Percentiles rank a stretch among this genome's conserved stretches.
Conservation (phyloP, 306 rosid species). For the Crataegus laevigata region DNA sequence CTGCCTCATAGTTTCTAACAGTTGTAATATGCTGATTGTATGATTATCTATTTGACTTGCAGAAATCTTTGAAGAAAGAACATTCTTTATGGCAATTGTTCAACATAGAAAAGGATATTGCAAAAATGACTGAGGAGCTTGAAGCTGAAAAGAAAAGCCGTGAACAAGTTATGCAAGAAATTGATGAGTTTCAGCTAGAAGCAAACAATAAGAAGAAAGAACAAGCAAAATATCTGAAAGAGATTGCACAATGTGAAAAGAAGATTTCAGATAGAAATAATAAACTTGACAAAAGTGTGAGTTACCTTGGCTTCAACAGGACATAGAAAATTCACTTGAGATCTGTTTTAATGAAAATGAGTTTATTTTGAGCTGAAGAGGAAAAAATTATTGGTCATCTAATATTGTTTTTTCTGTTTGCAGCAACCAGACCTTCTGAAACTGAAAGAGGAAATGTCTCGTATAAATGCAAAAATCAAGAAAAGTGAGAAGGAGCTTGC, state of each 20-base stretch:
- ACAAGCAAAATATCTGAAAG: slow-evolving; percentile 72
- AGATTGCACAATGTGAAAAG: slow-evolving; percentile 63
- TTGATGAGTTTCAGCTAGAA: slow-evolving; percentile 60
- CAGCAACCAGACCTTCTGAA: slow-evolving; percentile 98
- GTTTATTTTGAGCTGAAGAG: background rate
- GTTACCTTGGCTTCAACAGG: slow-evolving; percentile 18
- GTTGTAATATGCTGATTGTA: slow-evolving; percentile 2
- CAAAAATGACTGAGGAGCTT: slow-evolving; percentile 59
- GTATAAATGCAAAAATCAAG: slow-evolving; percentile 76
- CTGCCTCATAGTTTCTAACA: background rate
- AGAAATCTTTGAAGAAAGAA: slow-evolving; percentile 80
- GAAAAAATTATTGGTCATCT: slow-evolving; percentile 1
- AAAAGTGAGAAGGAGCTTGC: slow-evolving; percentile 70
- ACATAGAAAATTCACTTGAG: background rate
- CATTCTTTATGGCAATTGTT: slow-evolving; percentile 86
- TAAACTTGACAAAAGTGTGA: slow-evolving; percentile 84
- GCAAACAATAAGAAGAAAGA: slow-evolving; percentile 79
- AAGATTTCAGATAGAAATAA: slow-evolving; percentile 65
- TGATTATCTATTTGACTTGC: slow-evolving; percentile 23
- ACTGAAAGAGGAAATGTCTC: slow-evolving; percentile 89
- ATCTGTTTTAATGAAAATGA: background rate
- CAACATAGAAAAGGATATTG: slow-evolving; percentile 68
- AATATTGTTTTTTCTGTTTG: slow-evolving; percentile 16
- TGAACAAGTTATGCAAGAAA: slow-evolving; percentile 59
- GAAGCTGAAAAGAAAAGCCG: slow-evolving; percentile 64